Conservation (phyloP, 306 rosid genomes). For the Fragaria iinumae region DNA sequence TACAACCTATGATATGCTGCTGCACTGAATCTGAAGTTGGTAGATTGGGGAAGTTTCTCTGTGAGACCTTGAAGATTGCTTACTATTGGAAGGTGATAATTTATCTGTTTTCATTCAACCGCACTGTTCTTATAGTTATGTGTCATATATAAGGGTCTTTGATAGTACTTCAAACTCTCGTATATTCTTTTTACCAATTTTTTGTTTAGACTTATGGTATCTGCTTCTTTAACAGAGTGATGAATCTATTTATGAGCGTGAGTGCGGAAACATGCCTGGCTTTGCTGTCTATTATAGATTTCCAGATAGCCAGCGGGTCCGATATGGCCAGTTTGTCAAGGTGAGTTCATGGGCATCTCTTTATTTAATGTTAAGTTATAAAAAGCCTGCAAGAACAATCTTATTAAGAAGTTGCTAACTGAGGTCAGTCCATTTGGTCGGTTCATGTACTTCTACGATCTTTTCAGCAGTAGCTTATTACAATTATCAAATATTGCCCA, state of each 20-base stretch:
- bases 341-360: conserved; percentile 41
- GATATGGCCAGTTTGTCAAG: conserved; percentile 93
- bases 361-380: background rate
- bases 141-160: background rate
- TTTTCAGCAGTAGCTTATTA: background rate
- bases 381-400: too few relatives aligned
- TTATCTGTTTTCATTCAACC: conserved; percentile 4
- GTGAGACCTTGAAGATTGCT: conserved; percentile 92
- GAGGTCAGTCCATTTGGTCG: background rate
- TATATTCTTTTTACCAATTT: background rate
- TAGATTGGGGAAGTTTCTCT: conserved; percentile 91
- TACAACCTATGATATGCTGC: conserved; percentile 99
- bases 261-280: conserved; percentile 99
- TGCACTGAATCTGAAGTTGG: conserved; percentile 97
- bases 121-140: background rate
- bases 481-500: background rate
- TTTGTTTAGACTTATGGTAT: conserved; percentile 6
- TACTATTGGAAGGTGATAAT: conserved; percentile 86
- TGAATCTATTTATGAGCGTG: conserved; percentile 93
- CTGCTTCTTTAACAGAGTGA: conserved; percentile 63
- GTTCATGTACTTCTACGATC: background rate
- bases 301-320: conserved; percentile 91
- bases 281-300: conserved; percentile 95
- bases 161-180: background rate
- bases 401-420: background rate